phyloP scores from a whole-genome alignment of 2,329 filamentous ascomycete species.

The Fusarium sp. region DNA sequence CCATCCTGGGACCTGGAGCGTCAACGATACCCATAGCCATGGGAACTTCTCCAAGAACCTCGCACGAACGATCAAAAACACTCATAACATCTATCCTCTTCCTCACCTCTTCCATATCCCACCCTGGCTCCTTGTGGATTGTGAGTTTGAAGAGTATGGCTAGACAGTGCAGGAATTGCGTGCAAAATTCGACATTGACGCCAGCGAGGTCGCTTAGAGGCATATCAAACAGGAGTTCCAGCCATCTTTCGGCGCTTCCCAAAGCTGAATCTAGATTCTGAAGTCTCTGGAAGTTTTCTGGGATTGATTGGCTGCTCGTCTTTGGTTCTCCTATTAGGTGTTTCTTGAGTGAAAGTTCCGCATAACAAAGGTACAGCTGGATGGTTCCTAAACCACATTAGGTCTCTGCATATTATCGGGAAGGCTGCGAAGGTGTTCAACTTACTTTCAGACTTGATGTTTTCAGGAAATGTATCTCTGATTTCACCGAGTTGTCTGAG shows the following conservation, averaged over 20 bases:
- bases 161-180: constrained; percentile 22
- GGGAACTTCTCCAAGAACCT: constrained; percentile 3
- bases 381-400: neutral
- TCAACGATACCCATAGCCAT: constrained; percentile 17
- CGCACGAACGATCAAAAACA: constrained; percentile 16
- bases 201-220: constrained; percentile 15
- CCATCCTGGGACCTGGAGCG: constrained; percentile 2
- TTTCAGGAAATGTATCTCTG: neutral
- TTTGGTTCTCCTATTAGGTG: neutral
- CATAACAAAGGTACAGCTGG: constrained; percentile 3
- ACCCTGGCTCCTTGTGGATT: constrained; percentile 13
- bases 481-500: constrained; percentile 12
- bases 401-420: neutral
- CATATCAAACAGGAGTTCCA: constrained; percentile 5
- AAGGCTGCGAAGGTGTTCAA: neutral
- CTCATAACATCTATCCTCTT: constrained; percentile 20
- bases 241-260: constrained; percentile 8
- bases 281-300: constrained; percentile 8
- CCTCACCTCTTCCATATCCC: constrained; percentile 21
- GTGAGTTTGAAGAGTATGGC: constrained; percentile 29
- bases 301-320: neutral
- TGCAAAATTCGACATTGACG: constrained; percentile 29
- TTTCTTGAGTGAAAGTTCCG: constrained; percentile 26
- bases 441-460: constrained; percentile 4
- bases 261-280: constrained; percentile 23